Evolutionary conservation across 129 eudicot species (phyloP), one percentile per base, ranked within the genome.

Genomic region (Cynara cardunculus): DNA sequence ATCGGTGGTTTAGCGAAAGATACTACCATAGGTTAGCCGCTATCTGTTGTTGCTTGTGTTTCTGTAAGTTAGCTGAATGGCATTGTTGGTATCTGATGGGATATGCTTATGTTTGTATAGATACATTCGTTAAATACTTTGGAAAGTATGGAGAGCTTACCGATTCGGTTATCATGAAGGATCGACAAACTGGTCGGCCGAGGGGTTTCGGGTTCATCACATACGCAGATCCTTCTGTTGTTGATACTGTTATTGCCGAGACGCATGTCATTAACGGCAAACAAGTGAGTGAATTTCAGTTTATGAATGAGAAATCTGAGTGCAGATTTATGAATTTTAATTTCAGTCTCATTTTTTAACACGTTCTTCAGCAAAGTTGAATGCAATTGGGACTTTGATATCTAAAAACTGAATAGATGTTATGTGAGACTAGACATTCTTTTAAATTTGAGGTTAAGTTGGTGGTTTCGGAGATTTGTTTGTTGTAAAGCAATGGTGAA

Each of bases 161-260:
- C 0, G 93, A 91, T 70, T 87, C 91, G 28, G 96, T 91, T 12
- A 89, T 91, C 35, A 89, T 91, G 93, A 91, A 91, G 59, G 96
- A 91, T 35, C 74, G 93, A 39, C 83, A 71, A 32, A 89, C 93
- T 0, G 93, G 96, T 59, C 77, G 91, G 32, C 96, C 96, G 5
- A 80, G 93, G 76, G 96, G 96, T 3, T 91, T 91, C 30, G 96
- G 96, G 56, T 89, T 91, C 80, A 91, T 91, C 28, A 91, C 96
- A 5, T 89, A 87, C 64, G 93, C 87, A 3, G 93, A 91, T 76
- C 96, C 96, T 0, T 81, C 89, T 26, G 91, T 91, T 8, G 96
- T 91, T 13, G 96, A 91, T 61, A 87, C 86, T 37, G 91, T 91
- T 67, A 91, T 91, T 35, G 87, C 84, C 14, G 90, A 91, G 83